Conservation (phyloP, 805 yeast genomes). For the Suhomyces xylopsoci region DNA sequence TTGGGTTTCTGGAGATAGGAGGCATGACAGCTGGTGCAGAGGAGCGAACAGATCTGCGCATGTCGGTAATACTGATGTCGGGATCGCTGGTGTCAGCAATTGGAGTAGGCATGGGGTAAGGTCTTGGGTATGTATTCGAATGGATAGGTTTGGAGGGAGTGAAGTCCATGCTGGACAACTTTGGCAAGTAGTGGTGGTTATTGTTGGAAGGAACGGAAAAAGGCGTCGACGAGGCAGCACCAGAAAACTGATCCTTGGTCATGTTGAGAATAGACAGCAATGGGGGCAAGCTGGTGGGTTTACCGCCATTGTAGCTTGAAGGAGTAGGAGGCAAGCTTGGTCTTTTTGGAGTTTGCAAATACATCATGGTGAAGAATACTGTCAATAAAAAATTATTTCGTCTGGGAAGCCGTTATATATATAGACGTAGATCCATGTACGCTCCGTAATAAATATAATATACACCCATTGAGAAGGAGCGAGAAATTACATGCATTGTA, state of each 20-base stretch:
- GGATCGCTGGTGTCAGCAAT: constrained; percentile 9
- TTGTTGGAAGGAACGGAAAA: constrained; percentile 5
- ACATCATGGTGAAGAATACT: constrained; percentile 15
- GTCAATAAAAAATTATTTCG: background rate
- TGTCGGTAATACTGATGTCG: constrained; percentile 10
- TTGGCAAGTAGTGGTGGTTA: constrained; percentile 7
- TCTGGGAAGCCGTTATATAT: background rate
- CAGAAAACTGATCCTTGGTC: constrained; percentile 1
- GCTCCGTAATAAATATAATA: background rate
- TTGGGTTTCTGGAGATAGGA: background rate
- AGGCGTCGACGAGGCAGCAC: constrained; percentile 8
- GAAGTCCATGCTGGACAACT: constrained; percentile 27
- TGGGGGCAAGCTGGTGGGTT: constrained; percentile 38
- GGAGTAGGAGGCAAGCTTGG: constrained; percentile 24
- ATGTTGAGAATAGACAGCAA: constrained; percentile 30
- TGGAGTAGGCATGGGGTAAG: constrained; percentile 7
- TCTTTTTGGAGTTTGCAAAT: constrained; percentile 35
- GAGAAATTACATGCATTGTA: background rate
- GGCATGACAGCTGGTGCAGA: background rate
- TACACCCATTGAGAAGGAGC: background rate
- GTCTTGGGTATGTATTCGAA: constrained; percentile 3
- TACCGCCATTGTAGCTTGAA: constrained; percentile 10
- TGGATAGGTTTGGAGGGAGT: constrained; percentile 7
- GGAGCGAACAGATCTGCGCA: constrained; percentile 3
- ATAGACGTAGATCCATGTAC: background rate